Evolutionary conservation across 352 stramenopile species (phyloP).

Genomic region (Blastocystis sp.): DNA sequence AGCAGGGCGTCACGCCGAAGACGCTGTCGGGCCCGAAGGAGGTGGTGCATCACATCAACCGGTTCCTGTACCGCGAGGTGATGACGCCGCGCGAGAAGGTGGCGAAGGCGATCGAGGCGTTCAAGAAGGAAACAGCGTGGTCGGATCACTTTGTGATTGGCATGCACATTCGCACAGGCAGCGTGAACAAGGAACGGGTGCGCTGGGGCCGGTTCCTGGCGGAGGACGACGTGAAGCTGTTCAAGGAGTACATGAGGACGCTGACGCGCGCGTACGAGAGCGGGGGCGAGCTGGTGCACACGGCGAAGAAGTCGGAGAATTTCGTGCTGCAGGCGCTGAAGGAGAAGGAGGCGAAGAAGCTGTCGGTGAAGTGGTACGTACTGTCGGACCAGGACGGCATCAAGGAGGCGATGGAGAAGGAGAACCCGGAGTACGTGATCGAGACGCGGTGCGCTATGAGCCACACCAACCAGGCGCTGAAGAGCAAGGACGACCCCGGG

Average conservation of each 20-base stretch:
- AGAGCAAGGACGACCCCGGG: slow-evolving; percentile 31
- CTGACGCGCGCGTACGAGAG: slow-evolving; percentile 6
- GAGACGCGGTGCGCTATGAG: slow-evolving; percentile 41
- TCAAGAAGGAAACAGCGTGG: not conserved
- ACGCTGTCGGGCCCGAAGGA: slow-evolving; percentile 9
- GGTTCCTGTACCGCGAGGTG: slow-evolving; percentile 51
- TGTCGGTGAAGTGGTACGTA: slow-evolving; percentile 39
- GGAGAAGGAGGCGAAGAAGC: not conserved
- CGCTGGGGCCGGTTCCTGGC: slow-evolving; percentile 55
- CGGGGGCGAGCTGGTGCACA: not conserved
- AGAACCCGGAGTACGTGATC: slow-evolving; percentile 23
- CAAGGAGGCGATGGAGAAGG: slow-evolving; percentile 15
- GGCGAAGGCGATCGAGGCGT: slow-evolving; percentile 7
- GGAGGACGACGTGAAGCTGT: slow-evolving; percentile 41
- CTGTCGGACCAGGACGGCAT: slow-evolving; percentile 14
- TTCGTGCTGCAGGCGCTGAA: not conserved
- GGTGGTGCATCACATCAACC: slow-evolving; percentile 42
- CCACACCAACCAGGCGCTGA: slow-evolving; percentile 24
- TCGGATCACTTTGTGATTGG: slow-evolving; percentile 12
- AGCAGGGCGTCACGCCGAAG: slow-evolving; percentile 9
- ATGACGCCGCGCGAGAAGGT: slow-evolving; percentile 26
- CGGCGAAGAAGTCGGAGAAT: not conserved
- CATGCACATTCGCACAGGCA: slow-evolving; percentile 29
- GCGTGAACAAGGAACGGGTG: not conserved
- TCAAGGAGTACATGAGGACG: not conserved